These are phyloP conservation scores for Chaetomium strumarium DNA, from an alignment of 2,329 filamentous ascomycete genomes.

Conservation along the genomic window DNA sequence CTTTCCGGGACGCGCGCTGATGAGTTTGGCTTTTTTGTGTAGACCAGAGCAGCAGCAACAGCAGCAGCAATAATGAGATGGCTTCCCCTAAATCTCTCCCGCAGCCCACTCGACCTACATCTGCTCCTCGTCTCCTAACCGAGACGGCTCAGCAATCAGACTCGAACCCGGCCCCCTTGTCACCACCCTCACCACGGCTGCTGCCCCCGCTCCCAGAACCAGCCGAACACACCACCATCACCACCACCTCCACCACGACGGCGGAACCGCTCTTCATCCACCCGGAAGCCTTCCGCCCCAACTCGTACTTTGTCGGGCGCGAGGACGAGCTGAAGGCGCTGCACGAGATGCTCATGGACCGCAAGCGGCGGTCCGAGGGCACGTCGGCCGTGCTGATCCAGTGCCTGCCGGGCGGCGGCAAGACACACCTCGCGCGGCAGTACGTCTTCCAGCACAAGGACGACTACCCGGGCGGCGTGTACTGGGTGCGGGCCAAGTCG, in stretches of 20 bases:
- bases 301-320: conserved; percentile 58
- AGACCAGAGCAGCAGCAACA: conserved; percentile 15
- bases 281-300: conserved; percentile 55
- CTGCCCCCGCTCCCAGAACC: not conserved
- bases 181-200: conserved; percentile 4
- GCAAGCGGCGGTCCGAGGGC: conserved; percentile 48
- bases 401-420: conserved; percentile 60
- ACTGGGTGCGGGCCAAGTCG: conserved; percentile 62
- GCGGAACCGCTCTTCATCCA: conserved; percentile 35
- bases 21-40: conserved; percentile 16
- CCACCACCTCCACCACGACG: not conserved
- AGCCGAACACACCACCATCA: not conserved
- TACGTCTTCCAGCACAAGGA: conserved; percentile 57
- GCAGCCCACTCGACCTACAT: conserved; percentile 5
- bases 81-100: conserved; percentile 6
- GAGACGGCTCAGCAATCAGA: not conserved
- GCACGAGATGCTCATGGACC: conserved; percentile 54
- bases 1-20: conserved; percentile 21
- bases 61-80: conserved; percentile 12
- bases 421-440: conserved; percentile 62
- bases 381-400: conserved; percentile 60
- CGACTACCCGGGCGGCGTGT: conserved; percentile 60
- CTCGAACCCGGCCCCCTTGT: not conserved
- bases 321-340: conserved; percentile 51
- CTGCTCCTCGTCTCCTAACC: conserved; percentile 6